Evolutionary conservation across 495 filamentous ascomycete genomes (phyloP).

Genomic region (Bathelium albidoporum): DNA sequence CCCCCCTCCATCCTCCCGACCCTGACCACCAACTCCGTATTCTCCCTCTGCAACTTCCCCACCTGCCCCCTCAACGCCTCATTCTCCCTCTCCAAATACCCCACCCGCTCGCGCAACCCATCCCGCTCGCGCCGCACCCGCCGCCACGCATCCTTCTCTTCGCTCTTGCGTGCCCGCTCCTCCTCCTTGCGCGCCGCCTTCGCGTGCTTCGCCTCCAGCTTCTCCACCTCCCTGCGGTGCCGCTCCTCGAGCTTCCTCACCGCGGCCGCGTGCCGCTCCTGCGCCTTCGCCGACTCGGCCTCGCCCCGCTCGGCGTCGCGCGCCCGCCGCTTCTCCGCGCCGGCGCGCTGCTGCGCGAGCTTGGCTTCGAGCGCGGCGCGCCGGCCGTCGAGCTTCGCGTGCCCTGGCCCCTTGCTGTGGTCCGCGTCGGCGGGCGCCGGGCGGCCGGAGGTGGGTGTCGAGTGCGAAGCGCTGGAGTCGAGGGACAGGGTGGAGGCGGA

Average conservation of each 20-base stretch:
- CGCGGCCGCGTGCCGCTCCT: conserved; percentile 51
- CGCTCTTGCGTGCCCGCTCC: conserved; percentile 25
- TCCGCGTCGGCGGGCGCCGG: conserved; percentile 30
- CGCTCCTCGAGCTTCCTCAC: conserved; percentile 54
- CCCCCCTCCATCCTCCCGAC: conserved; percentile 38
- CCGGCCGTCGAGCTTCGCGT: conserved; percentile 61
- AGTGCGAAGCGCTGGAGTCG: conserved; percentile 25
- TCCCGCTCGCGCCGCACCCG: conserved; percentile 28
- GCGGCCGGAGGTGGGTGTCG: conserved; percentile 24
- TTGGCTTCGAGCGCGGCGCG: conserved; percentile 62
- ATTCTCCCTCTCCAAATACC: conserved; percentile 27
- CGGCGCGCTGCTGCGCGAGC: conserved; percentile 41
- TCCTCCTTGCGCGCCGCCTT: conserved; percentile 29
- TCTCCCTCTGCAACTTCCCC: conserved; percentile 34
- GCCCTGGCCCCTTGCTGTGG: conserved; percentile 69
- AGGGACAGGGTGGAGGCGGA: conserved; percentile 25
- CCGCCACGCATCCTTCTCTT: conserved; percentile 23
- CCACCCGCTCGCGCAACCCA: conserved; percentile 25
- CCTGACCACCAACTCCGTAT: conserved; percentile 39
- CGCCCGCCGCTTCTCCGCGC: conserved; percentile 36
- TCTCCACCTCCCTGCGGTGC: conserved; percentile 50
- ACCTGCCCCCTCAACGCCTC: conserved; percentile 28
- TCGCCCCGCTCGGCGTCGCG: conserved; percentile 34
- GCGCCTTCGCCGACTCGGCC: conserved; percentile 36
- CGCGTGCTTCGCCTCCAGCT: conserved; percentile 47